Percentiles rank a stretch among this genome's conserved stretches.
These are phyloP conservation scores for Juglanconis oblonga DNA, from an alignment of 2,329 filamentous ascomycete genomes.

Conservation along the genomic window DNA sequence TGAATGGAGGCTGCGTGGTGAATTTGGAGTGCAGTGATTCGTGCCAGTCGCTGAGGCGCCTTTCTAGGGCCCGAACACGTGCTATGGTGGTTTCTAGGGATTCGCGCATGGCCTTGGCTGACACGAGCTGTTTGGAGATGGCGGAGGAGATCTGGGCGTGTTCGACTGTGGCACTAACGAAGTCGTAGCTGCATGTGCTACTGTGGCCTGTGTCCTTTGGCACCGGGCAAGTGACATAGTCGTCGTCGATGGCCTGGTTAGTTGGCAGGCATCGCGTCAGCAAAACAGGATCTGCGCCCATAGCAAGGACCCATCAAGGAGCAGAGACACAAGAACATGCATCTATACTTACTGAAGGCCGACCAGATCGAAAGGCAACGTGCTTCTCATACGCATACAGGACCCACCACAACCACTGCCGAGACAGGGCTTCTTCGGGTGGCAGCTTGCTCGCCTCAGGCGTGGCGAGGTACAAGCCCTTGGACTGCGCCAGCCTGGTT, in stretches of 20 bases:
- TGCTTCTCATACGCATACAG: slow-evolving; percentile 22
- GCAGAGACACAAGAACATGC: neutral
- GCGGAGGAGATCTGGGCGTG: slow-evolving; percentile 15
- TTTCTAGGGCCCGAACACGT: neutral
- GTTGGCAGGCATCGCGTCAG: too few relatives aligned
- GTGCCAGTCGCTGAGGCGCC: neutral
- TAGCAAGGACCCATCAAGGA: neutral
- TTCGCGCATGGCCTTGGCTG: slow-evolving; percentile 3
- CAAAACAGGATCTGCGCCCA: too few relatives aligned
- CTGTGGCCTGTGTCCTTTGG: neutral
- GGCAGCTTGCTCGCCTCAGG: neutral
- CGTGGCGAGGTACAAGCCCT: neutral
- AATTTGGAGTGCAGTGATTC: neutral
- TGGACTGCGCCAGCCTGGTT: neutral
- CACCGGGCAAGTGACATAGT: slow-evolving; percentile 19
- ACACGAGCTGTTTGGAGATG: slow-evolving; percentile 12
- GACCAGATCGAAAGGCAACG: slow-evolving; percentile 19
- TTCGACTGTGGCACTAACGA: slow-evolving; percentile 7
- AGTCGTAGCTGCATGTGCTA: slow-evolving; percentile 5
- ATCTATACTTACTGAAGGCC: slow-evolving; percentile 19
- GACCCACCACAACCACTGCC: slow-evolving; percentile 21
- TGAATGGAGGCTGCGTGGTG: neutral
- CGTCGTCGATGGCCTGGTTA: slow-evolving; percentile 17
- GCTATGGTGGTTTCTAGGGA: neutral
- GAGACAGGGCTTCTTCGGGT: slow-evolving; percentile 11